A percentile compares a stretch with the other conserved stretches of the same genome.
Evolutionary conservation across 108 stramenopile genomes (phyloP).

Genomic region (Conticribra guillardii): DNA sequence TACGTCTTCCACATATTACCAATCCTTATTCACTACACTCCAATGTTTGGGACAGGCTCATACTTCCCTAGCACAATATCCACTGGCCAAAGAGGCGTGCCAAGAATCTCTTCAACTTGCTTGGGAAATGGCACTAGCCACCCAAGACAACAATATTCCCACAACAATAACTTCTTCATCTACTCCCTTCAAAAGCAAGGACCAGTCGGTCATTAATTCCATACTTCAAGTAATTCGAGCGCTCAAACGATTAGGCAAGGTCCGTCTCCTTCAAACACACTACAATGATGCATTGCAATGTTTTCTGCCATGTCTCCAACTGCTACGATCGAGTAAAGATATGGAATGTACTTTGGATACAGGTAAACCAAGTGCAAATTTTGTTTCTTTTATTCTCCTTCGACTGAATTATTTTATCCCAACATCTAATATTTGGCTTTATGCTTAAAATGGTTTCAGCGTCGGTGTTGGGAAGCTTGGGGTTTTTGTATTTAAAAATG

Average conservation of each 20-base stretch:
- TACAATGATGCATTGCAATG: slow-evolving; percentile 38
- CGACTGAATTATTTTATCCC: no score
- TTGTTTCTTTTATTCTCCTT: no score
- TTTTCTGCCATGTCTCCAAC: slow-evolving; percentile 40
- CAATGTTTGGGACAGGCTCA: slow-evolving; percentile 44
- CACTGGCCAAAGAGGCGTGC: slow-evolving; percentile 30
- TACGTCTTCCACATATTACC: slow-evolving; percentile 25
- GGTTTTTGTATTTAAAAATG: slow-evolving; percentile 42
- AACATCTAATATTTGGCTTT: no score
- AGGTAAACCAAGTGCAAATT: no score
- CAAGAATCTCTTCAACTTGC: slow-evolving; percentile 39
- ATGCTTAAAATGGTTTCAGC: no score
- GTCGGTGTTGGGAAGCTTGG: slow-evolving; percentile 42
- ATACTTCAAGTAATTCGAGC: slow-evolving; percentile 27
- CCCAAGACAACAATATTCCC: background rate
- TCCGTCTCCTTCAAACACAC: slow-evolving; percentile 35
- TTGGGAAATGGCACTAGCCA: slow-evolving; percentile 43
- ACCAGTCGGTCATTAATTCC: slow-evolving; percentile 12
- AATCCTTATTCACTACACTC: slow-evolving; percentile 23
- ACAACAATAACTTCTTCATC: background rate
- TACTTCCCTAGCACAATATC: slow-evolving; percentile 22
- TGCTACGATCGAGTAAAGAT: slow-evolving; percentile 35
- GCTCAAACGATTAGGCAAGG: slow-evolving; percentile 46
- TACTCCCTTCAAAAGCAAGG: slow-evolving; percentile 11
- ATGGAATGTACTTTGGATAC: slow-evolving; percentile 37